Base-by-base conservation (phyloP, 1,139 yeast species). In the Meyerozyma carpophila region DNA sequence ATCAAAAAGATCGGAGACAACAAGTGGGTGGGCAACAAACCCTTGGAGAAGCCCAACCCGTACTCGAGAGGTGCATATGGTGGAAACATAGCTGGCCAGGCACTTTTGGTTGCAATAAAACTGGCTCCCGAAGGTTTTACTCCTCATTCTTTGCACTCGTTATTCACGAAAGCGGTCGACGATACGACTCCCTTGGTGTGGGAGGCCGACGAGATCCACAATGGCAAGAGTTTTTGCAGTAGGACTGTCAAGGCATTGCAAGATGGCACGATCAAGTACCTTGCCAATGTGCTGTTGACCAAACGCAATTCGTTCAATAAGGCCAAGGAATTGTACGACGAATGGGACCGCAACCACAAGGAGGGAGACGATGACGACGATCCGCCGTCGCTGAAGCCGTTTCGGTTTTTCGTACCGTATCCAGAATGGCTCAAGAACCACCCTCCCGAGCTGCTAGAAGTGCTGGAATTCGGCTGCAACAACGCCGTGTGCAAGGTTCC, bases 151-250 rank as follows among this genome's bases (percentile, higher is more conserved):
- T 58, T 71, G 41, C 77, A 72, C 47, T 66, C 73, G 7, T 67
- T 62, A 50, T 71, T 70, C 49, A 57, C 69, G 13, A 62, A 63
- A 41, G 68, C 73, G 3, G 70, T 50, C 53, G 36, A 41, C 13
- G 61, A 53, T 34, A 25, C 40, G 13, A 32, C 8, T 3, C 53
- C 53, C 1, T 41, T 59, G 18, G 50, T 46, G 11, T 59, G 64
- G 64, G 46, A 46, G 25, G 58, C 56, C 8, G 56, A 54, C 27
- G 36, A 46, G 31, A 59, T 65, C n/a, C 65, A 70, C 39, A 62
- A 77, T 46, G 94, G 94, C 3, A 78, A 75, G 47, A 81, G 53
- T 47, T 85, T 81, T 56, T 68, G 75, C 40, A 82, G 84, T 41
- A 70, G 86, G 44, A 73, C 79, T 37, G 75, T 84, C 4, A 66